phyloP scores from a whole-genome alignment of 345 rosid genomes.

The Ceriops tagal region DNA sequence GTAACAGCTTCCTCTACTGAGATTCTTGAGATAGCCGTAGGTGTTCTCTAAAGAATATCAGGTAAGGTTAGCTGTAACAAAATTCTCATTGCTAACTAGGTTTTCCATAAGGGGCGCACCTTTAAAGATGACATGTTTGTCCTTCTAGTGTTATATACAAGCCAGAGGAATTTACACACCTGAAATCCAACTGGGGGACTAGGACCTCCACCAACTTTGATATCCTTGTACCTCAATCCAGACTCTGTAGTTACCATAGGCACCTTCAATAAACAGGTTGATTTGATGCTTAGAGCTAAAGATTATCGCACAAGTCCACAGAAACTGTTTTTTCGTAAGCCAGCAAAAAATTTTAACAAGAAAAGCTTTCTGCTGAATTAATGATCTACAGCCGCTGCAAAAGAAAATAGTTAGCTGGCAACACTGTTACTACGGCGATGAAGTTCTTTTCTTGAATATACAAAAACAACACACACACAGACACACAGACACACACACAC shows the following conservation, averaged over 20 bases:
- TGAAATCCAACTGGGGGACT: constrained; percentile 88
- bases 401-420: background rate
- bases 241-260: constrained; percentile 86
- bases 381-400: too few species aligned
- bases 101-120: too few species aligned
- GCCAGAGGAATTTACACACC: constrained; percentile 35
- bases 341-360: too few species aligned
- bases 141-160: background rate
- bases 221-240: constrained; percentile 89
- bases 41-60: too few species aligned
- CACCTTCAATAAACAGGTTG: constrained; percentile 45
- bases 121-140: background rate
- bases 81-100: too few species aligned
- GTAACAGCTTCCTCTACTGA: too few species aligned
- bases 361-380: too few species aligned
- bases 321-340: background rate
- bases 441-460: too few species aligned
- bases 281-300: constrained; percentile 8
- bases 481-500: too few species aligned
- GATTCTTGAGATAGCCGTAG: too few species aligned
- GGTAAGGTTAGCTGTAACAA: background rate
- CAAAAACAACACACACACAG: too few species aligned
- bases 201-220: constrained; percentile 80
- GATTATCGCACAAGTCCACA: background rate
- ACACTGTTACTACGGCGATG: background rate